Evolutionary conservation across 1,284 basidiomycete genomes (phyloP).

Genomic region (Abortiporus biennis): DNA sequence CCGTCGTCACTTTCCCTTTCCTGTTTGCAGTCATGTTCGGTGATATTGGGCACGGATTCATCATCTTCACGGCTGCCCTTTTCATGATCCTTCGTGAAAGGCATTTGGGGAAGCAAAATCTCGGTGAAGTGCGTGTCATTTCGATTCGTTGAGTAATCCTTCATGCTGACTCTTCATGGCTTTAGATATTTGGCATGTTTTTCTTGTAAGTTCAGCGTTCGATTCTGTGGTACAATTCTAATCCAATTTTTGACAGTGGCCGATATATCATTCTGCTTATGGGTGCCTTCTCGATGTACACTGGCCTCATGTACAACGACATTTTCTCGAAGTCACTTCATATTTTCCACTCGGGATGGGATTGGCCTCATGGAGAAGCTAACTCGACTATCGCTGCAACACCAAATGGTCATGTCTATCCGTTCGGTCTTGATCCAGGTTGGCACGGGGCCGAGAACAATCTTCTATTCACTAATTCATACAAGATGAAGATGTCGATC

Average conservation of each 20-base stretch:
- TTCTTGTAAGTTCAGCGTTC: conserved; percentile 68
- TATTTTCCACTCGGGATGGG: conserved; percentile 88
- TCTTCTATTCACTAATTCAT: conserved; percentile 95
- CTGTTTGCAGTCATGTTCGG: conserved; percentile 99
- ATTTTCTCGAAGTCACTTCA: conserved; percentile 94
- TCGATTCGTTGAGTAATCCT: not conserved
- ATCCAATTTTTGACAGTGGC: conserved; percentile 47
- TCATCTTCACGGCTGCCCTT: conserved; percentile 75
- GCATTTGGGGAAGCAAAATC: conserved; percentile 68
- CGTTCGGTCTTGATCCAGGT: conserved; percentile 90
- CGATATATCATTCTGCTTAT: conserved; percentile 98
- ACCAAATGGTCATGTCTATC: conserved; percentile 70
- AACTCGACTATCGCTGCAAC: conserved; percentile 48
- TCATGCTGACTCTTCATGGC: conserved; percentile 11
- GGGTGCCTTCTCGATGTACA: conserved; percentile 94
- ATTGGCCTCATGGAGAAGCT: conserved; percentile 50
- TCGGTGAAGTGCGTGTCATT: conserved; percentile 63
- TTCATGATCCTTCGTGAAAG: conserved; percentile 87
- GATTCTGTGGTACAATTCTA: conserved; percentile 12
- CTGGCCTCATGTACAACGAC: conserved; percentile 98
- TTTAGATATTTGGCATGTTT: conserved; percentile 82
- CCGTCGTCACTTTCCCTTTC: conserved; percentile 96
- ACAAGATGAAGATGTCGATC: conserved; percentile 99
- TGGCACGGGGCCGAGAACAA: conserved; percentile 95
- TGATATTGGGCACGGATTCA: conserved; percentile 93